These are phyloP conservation scores for Pneumocystis wakefieldiae DNA, from an alignment of 1,139 yeast species.

Conservation along the genomic window DNA sequence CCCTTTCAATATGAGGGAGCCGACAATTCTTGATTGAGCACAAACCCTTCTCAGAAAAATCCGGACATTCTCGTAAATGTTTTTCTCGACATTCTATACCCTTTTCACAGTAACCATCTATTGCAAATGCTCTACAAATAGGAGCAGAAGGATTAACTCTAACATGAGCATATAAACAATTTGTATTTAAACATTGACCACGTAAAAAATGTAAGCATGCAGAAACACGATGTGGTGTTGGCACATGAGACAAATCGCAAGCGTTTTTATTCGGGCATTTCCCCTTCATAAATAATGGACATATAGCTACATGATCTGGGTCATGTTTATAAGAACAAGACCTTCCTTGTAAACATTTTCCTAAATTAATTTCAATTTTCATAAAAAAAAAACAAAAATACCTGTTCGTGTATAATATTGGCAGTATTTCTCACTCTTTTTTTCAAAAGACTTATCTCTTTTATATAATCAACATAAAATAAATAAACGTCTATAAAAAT, in stretches of 20 bases:
- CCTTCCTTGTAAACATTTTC: constrained; percentile 39
- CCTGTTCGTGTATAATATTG: neutral
- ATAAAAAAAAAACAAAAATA: neutral
- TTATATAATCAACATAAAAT: neutral
- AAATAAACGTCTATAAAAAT: neutral
- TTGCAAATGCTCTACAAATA: constrained; percentile 52
- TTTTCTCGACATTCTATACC: constrained; percentile 44
- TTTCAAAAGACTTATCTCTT: neutral
- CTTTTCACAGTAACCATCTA: constrained; percentile 51
- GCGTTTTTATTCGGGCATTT: constrained; percentile 32
- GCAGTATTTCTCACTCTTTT: neutral
- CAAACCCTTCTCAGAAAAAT: constrained; percentile 42
- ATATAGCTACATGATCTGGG: constrained; percentile 36
- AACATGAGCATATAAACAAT: constrained; percentile 45
- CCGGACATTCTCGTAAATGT: constrained; percentile 58
- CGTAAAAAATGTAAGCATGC: constrained; percentile 40
- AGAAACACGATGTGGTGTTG: constrained; percentile 51
- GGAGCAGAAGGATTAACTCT: constrained; percentile 31
- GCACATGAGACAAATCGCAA: constrained; percentile 45
- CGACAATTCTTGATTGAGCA: constrained; percentile 29
- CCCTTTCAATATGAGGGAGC: constrained; percentile 10
- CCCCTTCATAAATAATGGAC: constrained; percentile 36
- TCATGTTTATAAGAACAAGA: constrained; percentile 45
- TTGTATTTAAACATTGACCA: constrained; percentile 39
- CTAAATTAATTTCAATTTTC: constrained; percentile 19